Evolutionary conservation across 192 early-diverging fungal genomes (phyloP).

Genomic region (Blastocladiella britannica): DNA sequence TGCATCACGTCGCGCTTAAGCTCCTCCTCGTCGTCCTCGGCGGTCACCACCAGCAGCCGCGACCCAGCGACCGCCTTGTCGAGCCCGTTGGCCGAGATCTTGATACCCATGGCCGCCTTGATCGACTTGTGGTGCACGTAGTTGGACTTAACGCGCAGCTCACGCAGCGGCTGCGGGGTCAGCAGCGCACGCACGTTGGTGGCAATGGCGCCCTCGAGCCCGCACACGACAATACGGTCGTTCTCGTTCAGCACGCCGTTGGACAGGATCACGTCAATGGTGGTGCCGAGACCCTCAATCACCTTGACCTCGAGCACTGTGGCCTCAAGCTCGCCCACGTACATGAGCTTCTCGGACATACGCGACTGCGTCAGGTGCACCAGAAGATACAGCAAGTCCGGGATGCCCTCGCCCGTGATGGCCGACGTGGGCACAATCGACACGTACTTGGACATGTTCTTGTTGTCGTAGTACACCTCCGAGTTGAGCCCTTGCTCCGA

Average conservation of each 20-base stretch:
- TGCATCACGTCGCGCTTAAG: constrained; percentile 85
- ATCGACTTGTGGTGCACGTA: constrained; percentile 92
- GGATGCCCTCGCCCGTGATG: constrained; percentile 94
- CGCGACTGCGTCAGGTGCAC: constrained; percentile 79
- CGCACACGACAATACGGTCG: constrained; percentile 87
- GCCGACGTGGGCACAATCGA: constrained; percentile 95
- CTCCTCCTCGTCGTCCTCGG: constrained; percentile 91
- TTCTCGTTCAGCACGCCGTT: constrained; percentile 90
- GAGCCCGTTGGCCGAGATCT: constrained; percentile 80
- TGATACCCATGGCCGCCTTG: constrained; percentile 91
- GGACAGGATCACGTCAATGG: constrained; percentile 87
- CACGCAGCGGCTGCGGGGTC: constrained; percentile 97
- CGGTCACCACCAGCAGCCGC: constrained; percentile 71
- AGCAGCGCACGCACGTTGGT: constrained; percentile 81
- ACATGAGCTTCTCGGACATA: constrained; percentile 92
- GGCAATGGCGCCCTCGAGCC: constrained; percentile 79
- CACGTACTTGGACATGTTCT: constrained; percentile 82
- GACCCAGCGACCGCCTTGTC: constrained; percentile 96
- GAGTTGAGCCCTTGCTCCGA: constrained; percentile 94
- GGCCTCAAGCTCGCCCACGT: constrained; percentile 84
- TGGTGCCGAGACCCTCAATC: constrained; percentile 92
- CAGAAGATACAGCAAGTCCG: constrained; percentile 83
- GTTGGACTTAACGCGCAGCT: constrained; percentile 86
- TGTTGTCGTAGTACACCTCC: constrained; percentile 82
- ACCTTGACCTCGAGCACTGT: constrained; percentile 99